Base-by-base conservation (phyloP, 2,329 filamentous ascomycete species). In the Dothideomycetes sp. region DNA sequence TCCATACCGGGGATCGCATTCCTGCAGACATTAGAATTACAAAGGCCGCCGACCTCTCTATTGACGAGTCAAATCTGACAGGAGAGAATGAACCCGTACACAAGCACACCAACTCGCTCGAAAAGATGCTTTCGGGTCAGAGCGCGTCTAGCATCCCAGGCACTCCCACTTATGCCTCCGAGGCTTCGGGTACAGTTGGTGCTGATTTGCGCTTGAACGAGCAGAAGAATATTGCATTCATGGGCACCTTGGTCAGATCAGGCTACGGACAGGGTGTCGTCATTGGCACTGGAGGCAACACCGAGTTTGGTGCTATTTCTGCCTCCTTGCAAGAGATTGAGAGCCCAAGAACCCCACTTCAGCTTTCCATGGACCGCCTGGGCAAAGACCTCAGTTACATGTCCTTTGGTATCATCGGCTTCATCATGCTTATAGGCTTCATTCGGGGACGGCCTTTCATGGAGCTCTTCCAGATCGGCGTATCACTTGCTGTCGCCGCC, bases 381-480 rank as follows among this genome's bases (percentile, higher is more conserved):
- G 91, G 91, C 19, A 88, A 93, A 40, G 89, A 98, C 56, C 70
- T 98, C 41, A 96, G 88, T 65, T 94, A 95, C 61, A 85, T 94
- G 56, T 98, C 91, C 0, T 96, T 98, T 57, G 81, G 79, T 12
- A 85, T 98, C 27, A 98, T 98, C 55, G 88, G 75, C 2, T 70
- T 98, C 38, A 98, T 98, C 53, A 89, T 94, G 31, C 52, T 98
- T 3, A 79, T 96, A 36, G 93, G 91, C 3, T 78, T 94, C 56
- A 70, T 94, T 45, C 85, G 95, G 57, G 91, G 91, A 15, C 89
- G 94, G 63, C 76, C 81, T 39, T 66, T 94, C 37, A 70, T 98
- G 30, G 89, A 98, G 47, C 93, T 98, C 55, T 98, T 98, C 54
- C 94, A 91, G 19, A 95, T 96, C 50, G 94, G 88, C 12, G 91